Base-by-base conservation (phyloP, 306 rosid species). In the Malus asiatica region DNA sequence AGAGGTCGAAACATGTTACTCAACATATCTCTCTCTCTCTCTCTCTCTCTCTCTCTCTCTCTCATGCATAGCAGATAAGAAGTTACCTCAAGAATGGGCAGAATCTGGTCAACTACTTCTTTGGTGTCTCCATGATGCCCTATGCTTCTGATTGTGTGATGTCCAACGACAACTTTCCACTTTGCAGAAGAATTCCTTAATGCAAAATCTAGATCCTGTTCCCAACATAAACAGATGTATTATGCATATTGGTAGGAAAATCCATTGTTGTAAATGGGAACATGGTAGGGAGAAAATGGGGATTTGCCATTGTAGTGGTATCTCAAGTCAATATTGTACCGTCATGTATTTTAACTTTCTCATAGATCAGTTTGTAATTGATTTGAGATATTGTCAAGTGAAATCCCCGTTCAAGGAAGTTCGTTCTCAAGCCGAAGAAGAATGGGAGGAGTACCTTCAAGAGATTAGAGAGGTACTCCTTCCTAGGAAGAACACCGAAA, bases 111-210 rank as follows among this genome's bases (percentile, higher is more conserved):
- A 66, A 80, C 87, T 65, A 93, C 86, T 72, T 89, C 98, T 27
- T 53, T 19, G 11, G 91, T 91, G 13, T 83, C 84, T 29, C 96
- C 96, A 76, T 89, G 97, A 45, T 83, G 75, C 22, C 92, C 93
- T 6, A 87, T 87, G 66, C 81, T 91, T 74, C 76, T 80, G 70
- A 93, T 81, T 30, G 96, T 79, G 75, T 91, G 97, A 75, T 93
- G 98, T 66, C 91, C 97, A 15, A 89, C 84, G 63, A 88, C 96
- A 10, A 91, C 65, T 70, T 89, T 93, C 98, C 98, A 89, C 40
- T 80, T 86, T 68, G 97, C 97, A 14, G 79, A 85, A 8, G 97
- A 93, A 14, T 82, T 72, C 67, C 62, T 79, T 29, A 82, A 23
- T 14, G 82, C 85, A 22, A 42, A 74, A 61, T 84, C 85, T 14